These are phyloP conservation scores for Rhodomyrtus tomentosa DNA, from an alignment of 345 rosid species.

Conservation along the genomic window DNA sequence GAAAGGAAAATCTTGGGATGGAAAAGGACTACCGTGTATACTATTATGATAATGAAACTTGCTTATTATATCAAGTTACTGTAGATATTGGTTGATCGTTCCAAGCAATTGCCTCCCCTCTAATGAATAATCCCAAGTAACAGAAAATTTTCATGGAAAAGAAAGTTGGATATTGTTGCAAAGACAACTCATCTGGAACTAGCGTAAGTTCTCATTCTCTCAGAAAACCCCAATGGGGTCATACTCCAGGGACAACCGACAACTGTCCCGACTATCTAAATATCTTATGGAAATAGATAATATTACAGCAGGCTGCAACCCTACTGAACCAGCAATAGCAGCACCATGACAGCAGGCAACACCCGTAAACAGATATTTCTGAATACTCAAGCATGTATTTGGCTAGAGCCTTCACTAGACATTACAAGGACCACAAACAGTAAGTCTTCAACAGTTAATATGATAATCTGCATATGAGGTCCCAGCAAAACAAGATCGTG, in stretches of 20 bases:
- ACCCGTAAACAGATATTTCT: not conserved
- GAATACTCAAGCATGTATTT: not conserved
- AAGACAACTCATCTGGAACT: not conserved
- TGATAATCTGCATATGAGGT: not conserved
- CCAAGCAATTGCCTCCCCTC: not conserved
- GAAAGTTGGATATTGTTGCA: not conserved
- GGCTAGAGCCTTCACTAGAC: not conserved
- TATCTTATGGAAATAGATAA: not conserved
- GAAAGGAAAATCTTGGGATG: not conserved
- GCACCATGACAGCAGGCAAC: not conserved
- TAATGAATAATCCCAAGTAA: not conserved
- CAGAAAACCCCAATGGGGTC: not conserved
- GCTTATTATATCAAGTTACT: not conserved
- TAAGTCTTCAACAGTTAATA: not conserved
- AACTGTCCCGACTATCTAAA: not conserved
- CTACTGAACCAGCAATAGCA: not conserved
- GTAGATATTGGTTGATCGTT: not conserved
- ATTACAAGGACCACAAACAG: not conserved
- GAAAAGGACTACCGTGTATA: not conserved
- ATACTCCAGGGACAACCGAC: not conserved
- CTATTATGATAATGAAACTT: not conserved
- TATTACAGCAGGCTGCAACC: not conserved
- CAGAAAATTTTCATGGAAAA: not conserved
- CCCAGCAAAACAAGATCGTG: not conserved
- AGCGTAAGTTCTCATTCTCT: not conserved